These are phyloP conservation scores for Aspergillus chevalieri DNA, from an alignment of 2,329 filamentous ascomycete genomes.

Conservation along the genomic window DNA sequence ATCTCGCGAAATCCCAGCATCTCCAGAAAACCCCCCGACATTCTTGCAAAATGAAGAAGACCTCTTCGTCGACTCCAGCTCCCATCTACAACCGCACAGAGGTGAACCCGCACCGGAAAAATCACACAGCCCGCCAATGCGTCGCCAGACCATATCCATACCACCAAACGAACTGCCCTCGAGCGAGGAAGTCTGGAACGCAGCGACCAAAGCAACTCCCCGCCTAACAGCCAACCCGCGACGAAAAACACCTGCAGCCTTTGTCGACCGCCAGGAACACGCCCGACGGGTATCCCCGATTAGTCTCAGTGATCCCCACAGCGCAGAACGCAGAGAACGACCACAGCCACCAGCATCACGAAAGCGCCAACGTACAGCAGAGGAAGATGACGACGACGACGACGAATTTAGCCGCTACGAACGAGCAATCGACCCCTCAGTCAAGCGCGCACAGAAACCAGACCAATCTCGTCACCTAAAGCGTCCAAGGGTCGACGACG, in stretches of 20 bases:
- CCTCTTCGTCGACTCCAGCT: background rate
- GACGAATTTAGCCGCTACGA: slow-evolving; percentile 41
- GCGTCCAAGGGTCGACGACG: background rate
- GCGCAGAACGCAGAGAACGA: slow-evolving; percentile 10
- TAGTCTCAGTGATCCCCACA: slow-evolving; percentile 15
- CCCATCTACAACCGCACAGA: background rate
- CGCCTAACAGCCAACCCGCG: too few relatives aligned
- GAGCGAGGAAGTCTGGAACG: slow-evolving; percentile 6
- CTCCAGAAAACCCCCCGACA: slow-evolving; percentile 7
- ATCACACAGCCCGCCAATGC: background rate
- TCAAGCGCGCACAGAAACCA: slow-evolving; percentile 30
- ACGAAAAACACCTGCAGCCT: slow-evolving; percentile 5
- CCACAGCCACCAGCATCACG: slow-evolving; percentile 3
- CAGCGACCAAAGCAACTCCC: background rate
- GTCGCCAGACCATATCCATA: background rate
- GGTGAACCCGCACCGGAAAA: background rate
- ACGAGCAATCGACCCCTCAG: slow-evolving; percentile 26
- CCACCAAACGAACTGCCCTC: background rate
- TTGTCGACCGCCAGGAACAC: slow-evolving; percentile 32
- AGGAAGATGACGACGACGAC: slow-evolving; percentile 25
- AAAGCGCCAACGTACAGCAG: slow-evolving; percentile 12
- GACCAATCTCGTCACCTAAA: background rate
- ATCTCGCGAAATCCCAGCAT: slow-evolving; percentile 5
- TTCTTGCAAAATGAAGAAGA: background rate
- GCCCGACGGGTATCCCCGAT: slow-evolving; percentile 32